Evolutionary conservation across 306 rosid genomes (phyloP).

Genomic region (Coriaria nepalensis): DNA sequence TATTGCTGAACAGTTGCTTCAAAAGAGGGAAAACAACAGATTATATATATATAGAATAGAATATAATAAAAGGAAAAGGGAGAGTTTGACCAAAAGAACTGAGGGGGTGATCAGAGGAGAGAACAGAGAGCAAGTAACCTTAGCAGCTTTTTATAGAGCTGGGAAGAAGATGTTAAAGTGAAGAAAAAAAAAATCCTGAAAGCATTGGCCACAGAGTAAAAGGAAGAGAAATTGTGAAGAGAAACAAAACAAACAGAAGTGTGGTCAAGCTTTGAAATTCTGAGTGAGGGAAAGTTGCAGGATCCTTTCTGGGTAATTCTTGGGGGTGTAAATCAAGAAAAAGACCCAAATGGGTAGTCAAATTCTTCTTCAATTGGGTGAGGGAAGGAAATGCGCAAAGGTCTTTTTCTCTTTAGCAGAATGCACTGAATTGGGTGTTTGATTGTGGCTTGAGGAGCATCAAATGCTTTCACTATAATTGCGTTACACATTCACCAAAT

Average conservation of each 20-base stretch:
- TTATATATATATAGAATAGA: conserved; percentile 16
- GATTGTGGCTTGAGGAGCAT: conserved; percentile 18
- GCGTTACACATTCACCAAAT: conserved; percentile 23
- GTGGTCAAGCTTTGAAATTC: no score
- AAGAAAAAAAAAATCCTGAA: conserved; percentile 33
- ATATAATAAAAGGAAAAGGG: conserved; percentile 46
- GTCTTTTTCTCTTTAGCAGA: no score
- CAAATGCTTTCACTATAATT: conserved; percentile 18
- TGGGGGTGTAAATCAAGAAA: no score
- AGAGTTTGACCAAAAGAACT: conserved; percentile 48
- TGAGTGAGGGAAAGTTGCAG: no score
- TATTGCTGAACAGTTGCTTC: conserved; percentile 1
- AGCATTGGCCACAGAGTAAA: conserved; percentile 34
- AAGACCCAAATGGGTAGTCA: no score
- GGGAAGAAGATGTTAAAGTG: conserved; percentile 48
- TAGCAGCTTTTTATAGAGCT: conserved; percentile 74
- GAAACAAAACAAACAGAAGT: conserved; percentile 2
- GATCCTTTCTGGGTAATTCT: no score
- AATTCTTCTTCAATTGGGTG: no score
- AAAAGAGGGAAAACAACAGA: neutral
- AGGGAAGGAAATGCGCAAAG: no score
- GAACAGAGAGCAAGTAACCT: conserved; percentile 73
- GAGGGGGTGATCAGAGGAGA: conserved; percentile 41
- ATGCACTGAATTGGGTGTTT: conserved; percentile 7
- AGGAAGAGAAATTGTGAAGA: conserved; percentile 14